phyloP scores from a whole-genome alignment of 2,329 filamentous ascomycete species.

The Botrytis sinoallii region DNA sequence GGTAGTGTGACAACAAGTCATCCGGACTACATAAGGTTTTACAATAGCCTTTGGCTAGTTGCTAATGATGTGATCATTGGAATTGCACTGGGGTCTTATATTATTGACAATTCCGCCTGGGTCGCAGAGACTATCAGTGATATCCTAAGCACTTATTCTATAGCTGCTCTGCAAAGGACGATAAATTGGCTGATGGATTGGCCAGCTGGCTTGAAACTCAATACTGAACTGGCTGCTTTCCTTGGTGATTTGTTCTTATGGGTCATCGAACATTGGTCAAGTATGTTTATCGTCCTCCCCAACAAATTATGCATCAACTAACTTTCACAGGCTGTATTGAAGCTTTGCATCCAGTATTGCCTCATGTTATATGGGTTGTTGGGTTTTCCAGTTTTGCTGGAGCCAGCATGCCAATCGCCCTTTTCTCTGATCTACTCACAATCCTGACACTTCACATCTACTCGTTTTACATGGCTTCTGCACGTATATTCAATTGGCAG shows the following conservation, averaged over 20 bases:
- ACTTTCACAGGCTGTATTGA: conserved; percentile 63
- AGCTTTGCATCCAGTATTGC: conserved; percentile 74
- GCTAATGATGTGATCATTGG: conserved; percentile 99
- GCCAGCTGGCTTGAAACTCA: conserved; percentile 92
- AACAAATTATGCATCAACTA: background rate
- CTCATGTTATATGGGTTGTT: conserved; percentile 84
- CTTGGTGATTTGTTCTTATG: conserved; percentile 93
- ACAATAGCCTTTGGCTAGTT: conserved; percentile 97
- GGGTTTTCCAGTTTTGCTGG: conserved; percentile 94
- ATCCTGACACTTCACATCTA: conserved; percentile 94
- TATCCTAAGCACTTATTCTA: conserved; percentile 76
- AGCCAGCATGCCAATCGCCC: conserved; percentile 92
- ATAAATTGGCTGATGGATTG: conserved; percentile 96
- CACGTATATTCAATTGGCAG: conserved; percentile 98
- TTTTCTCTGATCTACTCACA: conserved; percentile 91
- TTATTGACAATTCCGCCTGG: conserved; percentile 88
- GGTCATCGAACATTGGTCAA: conserved; percentile 98
- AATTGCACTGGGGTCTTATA: conserved; percentile 92
- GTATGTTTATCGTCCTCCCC: conserved; percentile 46
- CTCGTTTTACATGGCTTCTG: conserved; percentile 95
- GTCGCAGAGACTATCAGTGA: conserved; percentile 77
- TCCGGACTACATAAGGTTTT: conserved; percentile 97
- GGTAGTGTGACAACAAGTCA: conserved; percentile 93
- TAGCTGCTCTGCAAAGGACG: conserved; percentile 81
- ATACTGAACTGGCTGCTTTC: conserved; percentile 89